A percentile compares a stretch with the other conserved stretches of the same genome.
Evolutionary conservation across 371 early-diverging fungal genomes (phyloP).

Genomic region (Mucor lusitanicus): DNA sequence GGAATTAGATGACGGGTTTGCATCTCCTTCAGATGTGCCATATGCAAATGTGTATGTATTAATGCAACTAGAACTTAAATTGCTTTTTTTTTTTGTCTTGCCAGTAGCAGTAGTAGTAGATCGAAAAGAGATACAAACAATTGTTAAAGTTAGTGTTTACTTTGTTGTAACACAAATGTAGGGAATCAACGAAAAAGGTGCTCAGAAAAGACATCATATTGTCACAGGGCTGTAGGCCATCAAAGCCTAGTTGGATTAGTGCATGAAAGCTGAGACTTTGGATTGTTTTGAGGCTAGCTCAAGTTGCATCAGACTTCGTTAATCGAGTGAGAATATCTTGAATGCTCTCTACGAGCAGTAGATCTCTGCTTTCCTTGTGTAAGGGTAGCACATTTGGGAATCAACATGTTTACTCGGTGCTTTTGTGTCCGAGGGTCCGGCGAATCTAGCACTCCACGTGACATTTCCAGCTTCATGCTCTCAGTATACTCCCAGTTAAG

Average conservation of each 20-base stretch:
- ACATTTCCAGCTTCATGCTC: not conserved
- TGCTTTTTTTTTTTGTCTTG: not conserved
- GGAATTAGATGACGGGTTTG: not conserved
- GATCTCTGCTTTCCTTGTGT: not conserved
- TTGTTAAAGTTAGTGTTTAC: not conserved
- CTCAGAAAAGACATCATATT: too few species aligned
- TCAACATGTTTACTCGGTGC: not conserved
- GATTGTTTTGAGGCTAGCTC: too few species aligned
- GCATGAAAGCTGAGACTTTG: too few species aligned
- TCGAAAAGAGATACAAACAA: not conserved
- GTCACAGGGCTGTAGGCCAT: too few species aligned
- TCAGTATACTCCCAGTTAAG: slow-evolving; percentile 5
- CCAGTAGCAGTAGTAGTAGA: not conserved
- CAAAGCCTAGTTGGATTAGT: too few species aligned
- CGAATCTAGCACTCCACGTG: not conserved
- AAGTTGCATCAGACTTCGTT: not conserved
- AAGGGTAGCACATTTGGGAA: not conserved
- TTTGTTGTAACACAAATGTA: not conserved
- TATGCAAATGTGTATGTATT: too few species aligned
- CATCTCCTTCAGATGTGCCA: not conserved
- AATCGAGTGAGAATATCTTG: too few species aligned
- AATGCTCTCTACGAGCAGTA: not conserved
- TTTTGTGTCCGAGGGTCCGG: not conserved
- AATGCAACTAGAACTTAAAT: not conserved
- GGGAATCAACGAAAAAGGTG: not conserved